These are phyloP conservation scores for Globisporangium barbulae DNA, from an alignment of 352 stramenopile genomes.

Conservation along the genomic window DNA sequence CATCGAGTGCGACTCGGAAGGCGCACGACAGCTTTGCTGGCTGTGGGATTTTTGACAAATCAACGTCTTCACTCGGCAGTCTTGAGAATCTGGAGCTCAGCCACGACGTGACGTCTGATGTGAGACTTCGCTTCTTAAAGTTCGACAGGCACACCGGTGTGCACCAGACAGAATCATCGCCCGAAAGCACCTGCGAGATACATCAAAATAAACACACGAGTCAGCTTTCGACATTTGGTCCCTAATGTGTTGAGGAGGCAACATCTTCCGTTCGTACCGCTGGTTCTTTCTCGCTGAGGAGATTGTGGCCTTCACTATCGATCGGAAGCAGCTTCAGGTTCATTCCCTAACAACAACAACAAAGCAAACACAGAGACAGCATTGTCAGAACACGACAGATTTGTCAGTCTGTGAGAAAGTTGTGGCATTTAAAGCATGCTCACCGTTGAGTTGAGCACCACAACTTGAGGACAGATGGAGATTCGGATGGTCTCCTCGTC, in stretches of 20 bases:
- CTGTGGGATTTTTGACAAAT: constrained; percentile 20
- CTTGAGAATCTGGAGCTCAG: constrained; percentile 45
- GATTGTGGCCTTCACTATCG: constrained; percentile 9
- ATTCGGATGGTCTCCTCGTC: constrained; percentile 29
- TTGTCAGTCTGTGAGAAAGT: neutral
- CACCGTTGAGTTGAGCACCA: constrained; percentile 66
- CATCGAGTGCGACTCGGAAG: constrained; percentile 33
- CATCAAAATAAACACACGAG: neutral
- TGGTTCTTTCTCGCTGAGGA: constrained; percentile 8
- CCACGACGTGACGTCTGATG: constrained; percentile 48
- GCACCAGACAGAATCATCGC: constrained; percentile 33
- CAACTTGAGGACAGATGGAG: constrained; percentile 40
- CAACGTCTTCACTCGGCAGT: constrained; percentile 35
- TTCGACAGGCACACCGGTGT: constrained; percentile 43
- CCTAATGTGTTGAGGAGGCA: neutral
- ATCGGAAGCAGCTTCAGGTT: constrained; percentile 15
- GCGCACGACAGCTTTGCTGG: constrained; percentile 48
- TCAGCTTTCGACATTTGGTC: neutral
- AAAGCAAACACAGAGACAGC: neutral
- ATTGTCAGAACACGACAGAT: neutral
- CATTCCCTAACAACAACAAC: constrained; percentile 11
- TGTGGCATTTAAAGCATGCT: neutral
- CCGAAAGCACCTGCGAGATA: constrained; percentile 24
- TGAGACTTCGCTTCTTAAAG: constrained; percentile 44
- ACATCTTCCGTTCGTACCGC: constrained; percentile 3